Evolutionary conservation across 805 yeast genomes (phyloP), one percentile per base, ranked within the genome.

Genomic region (Hanseniaspora valbyensis): DNA sequence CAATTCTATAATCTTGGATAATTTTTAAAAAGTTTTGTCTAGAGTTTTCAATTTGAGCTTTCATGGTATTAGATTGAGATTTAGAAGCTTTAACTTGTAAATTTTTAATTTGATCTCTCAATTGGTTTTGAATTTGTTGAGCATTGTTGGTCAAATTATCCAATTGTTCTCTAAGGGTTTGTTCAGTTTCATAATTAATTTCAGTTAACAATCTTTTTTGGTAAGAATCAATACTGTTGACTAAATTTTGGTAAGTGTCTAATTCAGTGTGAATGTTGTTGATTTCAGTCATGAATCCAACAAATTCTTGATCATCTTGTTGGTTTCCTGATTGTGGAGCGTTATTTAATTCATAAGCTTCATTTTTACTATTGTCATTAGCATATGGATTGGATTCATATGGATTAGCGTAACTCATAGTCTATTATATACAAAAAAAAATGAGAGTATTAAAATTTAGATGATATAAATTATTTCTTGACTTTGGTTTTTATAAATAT

Each of bases 1-100:
- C 77, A 60, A 80, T 75, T 66, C 94, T 79, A 70, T 85, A 87
- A 63, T 80, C 87, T 66, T 87, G 92, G 62, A 92, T 90, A 53
- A 83, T 75, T 56, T 80, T 78, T 74, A 89, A 77, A 65, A 92
- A 92, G 63, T 83, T 80, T 61, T 79, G 80, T 72, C 94, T 83
- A 51, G 83, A 75, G 61, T 83, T 83, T 65, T 89, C 95, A 40
- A 95, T 94, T 33, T 50, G 52, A 13, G 52, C 52, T 71, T 92
- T 97, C 54, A 84, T 85, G 61, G 79, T 78, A 67, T 86, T 87
- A 60, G 92, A 84, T 42, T 77, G 69, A 69, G 88, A 95, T 46
- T 72, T 74, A 42, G 76, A 76, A 36, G 85, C 82, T 48, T 73
- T 72, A 55, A 80, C 75, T 67, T 86, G 95, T 49, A 85, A 80